phyloP scores from a whole-genome alignment of 164 flowering plant species.

The Piper longum region DNA sequence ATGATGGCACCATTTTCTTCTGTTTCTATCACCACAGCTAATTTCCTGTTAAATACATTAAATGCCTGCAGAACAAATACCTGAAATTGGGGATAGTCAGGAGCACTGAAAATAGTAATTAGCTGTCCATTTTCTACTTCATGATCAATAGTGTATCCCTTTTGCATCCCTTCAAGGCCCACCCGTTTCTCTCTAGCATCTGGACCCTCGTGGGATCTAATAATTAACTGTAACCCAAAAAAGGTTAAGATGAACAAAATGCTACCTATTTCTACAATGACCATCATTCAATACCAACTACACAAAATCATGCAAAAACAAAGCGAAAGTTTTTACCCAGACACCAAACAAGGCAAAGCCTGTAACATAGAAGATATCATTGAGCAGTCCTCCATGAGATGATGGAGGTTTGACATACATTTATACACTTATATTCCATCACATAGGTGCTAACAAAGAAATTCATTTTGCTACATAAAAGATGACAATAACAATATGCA shows the following conservation, averaged over 20 bases:
- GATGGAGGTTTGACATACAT: too few relatives aligned
- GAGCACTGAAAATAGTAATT: conserved; percentile 90
- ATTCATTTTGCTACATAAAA: too few relatives aligned
- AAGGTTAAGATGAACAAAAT: not conserved
- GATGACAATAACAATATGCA: too few relatives aligned
- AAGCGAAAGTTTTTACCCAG: too few relatives aligned
- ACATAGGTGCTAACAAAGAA: too few relatives aligned
- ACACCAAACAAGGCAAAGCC: too few relatives aligned
- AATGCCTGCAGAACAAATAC: conserved; percentile 14
- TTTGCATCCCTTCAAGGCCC: conserved; percentile 67
- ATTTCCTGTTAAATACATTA: not conserved
- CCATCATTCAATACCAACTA: too few relatives aligned
- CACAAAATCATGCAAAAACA: too few relatives aligned
- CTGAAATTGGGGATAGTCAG: conserved; percentile 98
- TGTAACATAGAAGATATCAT: too few relatives aligned
- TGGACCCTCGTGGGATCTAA: conserved; percentile 99
- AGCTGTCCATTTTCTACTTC: conserved; percentile 81
- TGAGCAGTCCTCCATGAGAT: too few relatives aligned
- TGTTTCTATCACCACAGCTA: not conserved
- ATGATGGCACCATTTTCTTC: not conserved
- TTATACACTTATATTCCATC: too few relatives aligned
- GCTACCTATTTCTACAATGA: too few relatives aligned
- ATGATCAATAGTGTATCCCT: conserved; percentile 91
- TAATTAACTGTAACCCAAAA: conserved; percentile 53
- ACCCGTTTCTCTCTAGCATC: conserved; percentile 92